phyloP scores from a whole-genome alignment of 768 basidiomycete genomes.

The Candolleomyces aberdarensis region DNA sequence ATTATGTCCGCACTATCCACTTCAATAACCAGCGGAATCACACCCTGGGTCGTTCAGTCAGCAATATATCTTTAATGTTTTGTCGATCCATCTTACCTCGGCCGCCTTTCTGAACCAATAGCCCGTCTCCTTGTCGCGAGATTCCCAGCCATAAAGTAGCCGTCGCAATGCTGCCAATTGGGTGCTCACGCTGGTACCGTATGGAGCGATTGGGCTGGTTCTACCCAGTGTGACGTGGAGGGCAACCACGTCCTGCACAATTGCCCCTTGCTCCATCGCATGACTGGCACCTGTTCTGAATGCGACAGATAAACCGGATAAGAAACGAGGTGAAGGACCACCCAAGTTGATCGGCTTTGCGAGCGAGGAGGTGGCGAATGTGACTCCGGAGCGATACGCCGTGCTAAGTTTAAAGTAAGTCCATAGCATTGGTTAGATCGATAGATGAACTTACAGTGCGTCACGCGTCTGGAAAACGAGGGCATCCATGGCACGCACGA shows the following conservation, averaged over 20 bases:
- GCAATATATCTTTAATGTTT: neutral
- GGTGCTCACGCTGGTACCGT: slow-evolving; percentile 54
- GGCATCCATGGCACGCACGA: slow-evolving; percentile 65
- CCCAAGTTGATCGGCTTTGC: slow-evolving; percentile 40
- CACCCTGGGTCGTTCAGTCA: slow-evolving; percentile 37
- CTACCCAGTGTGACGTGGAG: slow-evolving; percentile 58
- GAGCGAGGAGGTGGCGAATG: slow-evolving; percentile 50
- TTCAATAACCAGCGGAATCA: slow-evolving; percentile 64
- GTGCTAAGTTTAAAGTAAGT: slow-evolving; percentile 32
- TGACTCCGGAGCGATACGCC: slow-evolving; percentile 67
- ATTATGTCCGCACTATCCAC: slow-evolving; percentile 72
- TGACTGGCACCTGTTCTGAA: slow-evolving; percentile 58
- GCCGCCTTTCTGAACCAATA: slow-evolving; percentile 55
- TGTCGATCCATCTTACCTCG: slow-evolving; percentile 34
- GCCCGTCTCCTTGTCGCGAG: slow-evolving; percentile 43
- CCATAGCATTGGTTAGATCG: too few relatives aligned
- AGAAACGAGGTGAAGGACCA: slow-evolving; percentile 38
- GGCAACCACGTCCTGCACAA: slow-evolving; percentile 58
- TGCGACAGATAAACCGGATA: slow-evolving; percentile 59
- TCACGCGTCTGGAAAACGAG: neutral
- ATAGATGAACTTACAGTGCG: too few relatives aligned
- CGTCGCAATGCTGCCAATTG: slow-evolving; percentile 62
- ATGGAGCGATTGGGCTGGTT: slow-evolving; percentile 29
- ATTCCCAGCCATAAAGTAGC: slow-evolving; percentile 57
- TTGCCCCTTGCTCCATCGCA: slow-evolving; percentile 56